phyloP scores from a whole-genome alignment of 169 alveolate genomes.

The Cryptosporidium felis region DNA sequence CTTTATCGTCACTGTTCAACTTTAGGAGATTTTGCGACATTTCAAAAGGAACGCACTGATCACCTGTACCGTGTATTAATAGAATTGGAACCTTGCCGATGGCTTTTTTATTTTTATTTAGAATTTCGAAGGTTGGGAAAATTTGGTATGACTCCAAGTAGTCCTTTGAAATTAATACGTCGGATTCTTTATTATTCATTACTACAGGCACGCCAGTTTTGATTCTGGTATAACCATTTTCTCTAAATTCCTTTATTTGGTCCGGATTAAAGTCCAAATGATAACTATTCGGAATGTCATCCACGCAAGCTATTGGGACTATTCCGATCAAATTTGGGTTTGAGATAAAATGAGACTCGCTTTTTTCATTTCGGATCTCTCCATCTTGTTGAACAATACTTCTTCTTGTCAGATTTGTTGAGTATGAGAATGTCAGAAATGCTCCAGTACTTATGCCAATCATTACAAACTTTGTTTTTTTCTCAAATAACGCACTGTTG shows the following conservation, averaged over 20 bases:
- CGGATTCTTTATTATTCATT: not conserved
- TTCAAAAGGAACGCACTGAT: slow-evolving; percentile 24
- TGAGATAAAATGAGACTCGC: slow-evolving; percentile 13
- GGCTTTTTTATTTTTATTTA: not conserved
- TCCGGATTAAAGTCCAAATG: slow-evolving; percentile 2
- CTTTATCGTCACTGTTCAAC: not conserved
- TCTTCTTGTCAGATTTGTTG: slow-evolving; percentile 26
- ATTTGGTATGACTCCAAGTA: slow-evolving; percentile 25
- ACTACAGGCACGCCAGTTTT: slow-evolving; percentile 2
- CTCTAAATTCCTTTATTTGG: slow-evolving; percentile 25
- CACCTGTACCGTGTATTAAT: slow-evolving; percentile 63
- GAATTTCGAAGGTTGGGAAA: slow-evolving; percentile 11
- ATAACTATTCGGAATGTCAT: slow-evolving; percentile 45
- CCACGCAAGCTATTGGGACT: slow-evolving; percentile 52
- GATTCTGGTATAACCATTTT: not conserved
- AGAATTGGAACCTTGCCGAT: slow-evolving; percentile 5
- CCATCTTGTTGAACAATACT: not conserved
- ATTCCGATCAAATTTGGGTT: slow-evolving; percentile 29
- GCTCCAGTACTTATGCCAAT: slow-evolving; percentile 71
- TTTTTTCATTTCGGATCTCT: not conserved
- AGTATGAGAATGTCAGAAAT: slow-evolving; percentile 49
- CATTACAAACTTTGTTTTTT: slow-evolving; percentile 33
- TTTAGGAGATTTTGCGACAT: slow-evolving; percentile 34
- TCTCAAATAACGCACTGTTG: not conserved
- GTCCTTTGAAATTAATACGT: not conserved